These are phyloP conservation scores for Rugonectria rugulosa DNA, from an alignment of 2,329 filamentous ascomycete species.

Conservation along the genomic window DNA sequence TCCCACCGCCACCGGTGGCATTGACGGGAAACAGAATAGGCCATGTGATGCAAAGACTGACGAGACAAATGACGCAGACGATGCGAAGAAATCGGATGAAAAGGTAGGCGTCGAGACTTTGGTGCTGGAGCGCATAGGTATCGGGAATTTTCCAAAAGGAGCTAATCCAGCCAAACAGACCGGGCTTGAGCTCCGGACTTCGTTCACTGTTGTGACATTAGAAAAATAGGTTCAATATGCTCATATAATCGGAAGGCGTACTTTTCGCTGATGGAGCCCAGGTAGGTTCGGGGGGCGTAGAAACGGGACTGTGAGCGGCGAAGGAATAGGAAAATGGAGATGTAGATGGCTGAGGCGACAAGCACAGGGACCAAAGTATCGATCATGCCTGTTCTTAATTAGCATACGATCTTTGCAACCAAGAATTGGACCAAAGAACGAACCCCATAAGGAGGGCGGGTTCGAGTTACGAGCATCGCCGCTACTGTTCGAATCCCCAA, in stretches of 20 bases:
- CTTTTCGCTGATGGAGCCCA: slow-evolving; percentile 58
- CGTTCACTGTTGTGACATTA: slow-evolving; percentile 55
- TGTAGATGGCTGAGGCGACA: slow-evolving; percentile 55
- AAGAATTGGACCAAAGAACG: neutral
- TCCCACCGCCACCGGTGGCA: slow-evolving; percentile 74
- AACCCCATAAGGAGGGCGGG: slow-evolving; percentile 48
- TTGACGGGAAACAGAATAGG: slow-evolving; percentile 88
- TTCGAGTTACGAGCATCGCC: slow-evolving; percentile 35
- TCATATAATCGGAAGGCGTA: slow-evolving; percentile 42
- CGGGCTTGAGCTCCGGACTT: slow-evolving; percentile 64
- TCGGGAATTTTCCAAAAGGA: slow-evolving; percentile 75
- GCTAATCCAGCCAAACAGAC: slow-evolving; percentile 72
- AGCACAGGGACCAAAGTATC: slow-evolving; percentile 63
- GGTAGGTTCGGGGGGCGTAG: slow-evolving; percentile 62
- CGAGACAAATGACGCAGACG: slow-evolving; percentile 82
- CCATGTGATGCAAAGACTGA: slow-evolving; percentile 85
- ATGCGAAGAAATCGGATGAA: slow-evolving; percentile 76
- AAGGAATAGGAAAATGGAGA: slow-evolving; percentile 59
- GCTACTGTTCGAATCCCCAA: slow-evolving; percentile 31
- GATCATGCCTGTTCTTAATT: slow-evolving; percentile 46
- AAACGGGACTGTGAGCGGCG: slow-evolving; percentile 59
- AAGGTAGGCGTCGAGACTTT: slow-evolving; percentile 90
- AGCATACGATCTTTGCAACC: neutral
- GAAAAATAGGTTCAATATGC: neutral
- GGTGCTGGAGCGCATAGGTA: slow-evolving; percentile 84